Base-by-base conservation (phyloP, 1,284 basidiomycete species). In the Ganoderma multipileum region DNA sequence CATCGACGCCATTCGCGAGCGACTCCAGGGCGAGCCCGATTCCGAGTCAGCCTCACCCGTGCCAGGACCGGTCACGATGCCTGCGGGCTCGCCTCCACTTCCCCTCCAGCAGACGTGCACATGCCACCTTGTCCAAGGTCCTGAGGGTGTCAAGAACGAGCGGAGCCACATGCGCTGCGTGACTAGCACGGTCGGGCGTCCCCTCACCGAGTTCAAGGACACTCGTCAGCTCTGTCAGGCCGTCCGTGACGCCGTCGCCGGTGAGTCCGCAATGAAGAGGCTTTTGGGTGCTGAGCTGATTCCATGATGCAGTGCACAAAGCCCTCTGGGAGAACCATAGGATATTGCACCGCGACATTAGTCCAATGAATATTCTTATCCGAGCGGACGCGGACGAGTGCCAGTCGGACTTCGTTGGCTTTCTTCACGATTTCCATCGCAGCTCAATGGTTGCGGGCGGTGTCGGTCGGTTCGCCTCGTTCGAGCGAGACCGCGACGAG, bases 311-410 rank as follows among this genome's bases (percentile, higher is more conserved):
- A 59, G 68, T 60, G 18, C 65, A 69, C 47, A 36, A 42, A 7
- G 3, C 2, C 1, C 47, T 50, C 8, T 66, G 33, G 42, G 50
- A 67, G 16, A 28, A 18, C 14, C 65, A 44, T 3, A 65, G 67
- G 0, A 20, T 74, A 0, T 20, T 71, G 12, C 71, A 74, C 36
- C 63, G 71, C 1, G 73, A 74, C 42, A 55, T 74, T 44, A 72
- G 73, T 23, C 59, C 63, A 16, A 70, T 67, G 20, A 72, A 74
- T 36, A 65, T 74, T 6, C 42, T 72, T n/a, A 69, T 74, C 26
- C 33, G 33, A 33, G 62, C 63, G 14, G 66, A 68, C 33, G 38
- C 42, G 18, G 44, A 44, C 0, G 6, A 8, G 8, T 28, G 28
- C 4, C n/a, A 44, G 0, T 20, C n/a, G 8, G 44, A 33, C 9